A percentile compares a stretch with the other conserved stretches of the same genome.
These are phyloP conservation scores for Pseudonitzschia delicatissima DNA, from an alignment of 108 stramenopile genomes.

Conservation along the genomic window DNA sequence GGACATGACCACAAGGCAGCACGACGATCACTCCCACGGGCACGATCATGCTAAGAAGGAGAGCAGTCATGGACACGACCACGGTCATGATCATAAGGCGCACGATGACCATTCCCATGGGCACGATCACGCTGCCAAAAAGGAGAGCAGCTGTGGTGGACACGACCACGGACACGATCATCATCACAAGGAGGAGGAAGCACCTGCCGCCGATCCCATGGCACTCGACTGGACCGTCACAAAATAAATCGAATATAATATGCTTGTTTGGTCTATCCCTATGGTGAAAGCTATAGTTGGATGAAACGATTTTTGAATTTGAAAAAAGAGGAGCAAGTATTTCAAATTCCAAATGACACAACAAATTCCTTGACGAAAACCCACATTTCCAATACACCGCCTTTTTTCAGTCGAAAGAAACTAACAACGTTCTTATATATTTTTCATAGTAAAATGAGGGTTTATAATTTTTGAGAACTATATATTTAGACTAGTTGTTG, in stretches of 20 bases:
- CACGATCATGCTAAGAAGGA: not conserved
- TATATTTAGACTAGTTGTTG: no score
- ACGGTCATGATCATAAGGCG: conserved; percentile 1
- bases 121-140: no score
- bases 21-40: not conserved
- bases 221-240: not conserved
- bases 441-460: no score
- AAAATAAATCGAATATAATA: not conserved
- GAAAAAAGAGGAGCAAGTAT: not conserved
- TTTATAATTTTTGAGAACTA: no score
- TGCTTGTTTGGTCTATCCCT: not conserved
- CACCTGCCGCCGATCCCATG: conserved; percentile 1
- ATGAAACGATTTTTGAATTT: not conserved
- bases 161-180: not conserved
- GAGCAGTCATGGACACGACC: not conserved
- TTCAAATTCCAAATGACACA: not conserved
- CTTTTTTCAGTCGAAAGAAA: no score
- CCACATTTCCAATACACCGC: no score
- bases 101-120: not conserved
- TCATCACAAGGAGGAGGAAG: not conserved
- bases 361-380: no score
- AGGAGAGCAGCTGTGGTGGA: no score
- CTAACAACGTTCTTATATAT: no score
- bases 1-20: no score
- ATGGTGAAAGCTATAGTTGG: no score